phyloP scores from a whole-genome alignment of 495 filamentous ascomycete species.

The Neurospora cerealis region DNA sequence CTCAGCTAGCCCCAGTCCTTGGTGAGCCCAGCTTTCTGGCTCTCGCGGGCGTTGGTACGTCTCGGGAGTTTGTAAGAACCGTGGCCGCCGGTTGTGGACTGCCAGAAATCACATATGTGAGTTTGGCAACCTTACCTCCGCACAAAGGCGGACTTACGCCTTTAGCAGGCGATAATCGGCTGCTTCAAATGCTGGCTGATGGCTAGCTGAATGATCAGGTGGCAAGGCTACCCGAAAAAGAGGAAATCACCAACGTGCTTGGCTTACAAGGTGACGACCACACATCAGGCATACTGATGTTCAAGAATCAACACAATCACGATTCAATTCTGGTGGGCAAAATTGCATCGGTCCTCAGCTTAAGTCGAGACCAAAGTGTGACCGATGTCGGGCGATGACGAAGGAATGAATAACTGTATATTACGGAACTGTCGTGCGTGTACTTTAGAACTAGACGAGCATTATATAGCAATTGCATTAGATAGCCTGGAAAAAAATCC shows the following conservation, averaged over 20 bases:
- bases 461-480: background rate
- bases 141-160: background rate
- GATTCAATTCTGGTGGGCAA: background rate
- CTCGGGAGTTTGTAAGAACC: background rate
- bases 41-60: background rate
- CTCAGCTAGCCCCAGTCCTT: background rate
- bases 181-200: background rate
- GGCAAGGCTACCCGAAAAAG: background rate
- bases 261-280: background rate
- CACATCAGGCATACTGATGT: background rate
- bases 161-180: background rate
- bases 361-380: background rate
- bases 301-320: background rate
- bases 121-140: background rate
- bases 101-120: background rate
- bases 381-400: background rate
- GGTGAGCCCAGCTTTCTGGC: background rate
- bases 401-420: background rate
- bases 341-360: background rate
- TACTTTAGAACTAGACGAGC: background rate
- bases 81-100: background rate
- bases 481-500: background rate
- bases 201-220: background rate
- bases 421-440: background rate
- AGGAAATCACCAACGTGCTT: background rate